Evolutionary conservation across 169 alveolate species (phyloP).

Genomic region (Plasmodium yoelii): DNA sequence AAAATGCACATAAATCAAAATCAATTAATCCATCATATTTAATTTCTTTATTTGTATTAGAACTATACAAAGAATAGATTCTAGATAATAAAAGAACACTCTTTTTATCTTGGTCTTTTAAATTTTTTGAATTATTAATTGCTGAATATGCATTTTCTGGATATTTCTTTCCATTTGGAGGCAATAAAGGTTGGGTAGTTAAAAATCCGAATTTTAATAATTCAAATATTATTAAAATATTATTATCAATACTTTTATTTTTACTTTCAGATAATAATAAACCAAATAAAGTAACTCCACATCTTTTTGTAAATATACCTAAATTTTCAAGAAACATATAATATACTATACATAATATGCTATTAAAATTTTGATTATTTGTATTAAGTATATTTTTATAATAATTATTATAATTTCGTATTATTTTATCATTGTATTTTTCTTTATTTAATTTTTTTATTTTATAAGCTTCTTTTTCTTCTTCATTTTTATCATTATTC

Average conservation of each 20-base stretch:
- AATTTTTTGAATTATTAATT: constrained; percentile 28
- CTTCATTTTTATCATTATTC: not conserved
- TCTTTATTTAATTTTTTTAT: not conserved
- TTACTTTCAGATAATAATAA: constrained; percentile 78
- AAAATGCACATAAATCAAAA: constrained; percentile 80
- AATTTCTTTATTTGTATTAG: constrained; percentile 15
- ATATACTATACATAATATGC: constrained; percentile 70
- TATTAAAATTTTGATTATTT: constrained; percentile 67
- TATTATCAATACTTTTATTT: constrained; percentile 74
- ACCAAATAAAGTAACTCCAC: constrained; percentile 86
- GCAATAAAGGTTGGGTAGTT: constrained; percentile 80
- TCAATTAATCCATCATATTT: constrained; percentile 77
- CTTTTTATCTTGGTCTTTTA: constrained; percentile 56
- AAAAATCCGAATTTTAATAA: constrained; percentile 83
- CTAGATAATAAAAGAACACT: constrained; percentile 79
- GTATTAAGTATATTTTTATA: constrained; percentile 31
- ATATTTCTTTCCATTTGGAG: constrained; percentile 78
- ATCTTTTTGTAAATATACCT: constrained; percentile 80
- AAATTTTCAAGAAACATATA: constrained; percentile 83
- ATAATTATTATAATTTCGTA: constrained; percentile 30
- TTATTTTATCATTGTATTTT: constrained; percentile 15
- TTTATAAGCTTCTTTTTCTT: not conserved
- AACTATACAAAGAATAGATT: constrained; percentile 77
- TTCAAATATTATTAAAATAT: constrained; percentile 79
- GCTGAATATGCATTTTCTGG: constrained; percentile 77